Percentiles rank a stretch among this genome's conserved stretches.
These are phyloP conservation scores for Tricholoma bakamatsutake DNA, from an alignment of 768 basidiomycete species.

Conservation along the genomic window DNA sequence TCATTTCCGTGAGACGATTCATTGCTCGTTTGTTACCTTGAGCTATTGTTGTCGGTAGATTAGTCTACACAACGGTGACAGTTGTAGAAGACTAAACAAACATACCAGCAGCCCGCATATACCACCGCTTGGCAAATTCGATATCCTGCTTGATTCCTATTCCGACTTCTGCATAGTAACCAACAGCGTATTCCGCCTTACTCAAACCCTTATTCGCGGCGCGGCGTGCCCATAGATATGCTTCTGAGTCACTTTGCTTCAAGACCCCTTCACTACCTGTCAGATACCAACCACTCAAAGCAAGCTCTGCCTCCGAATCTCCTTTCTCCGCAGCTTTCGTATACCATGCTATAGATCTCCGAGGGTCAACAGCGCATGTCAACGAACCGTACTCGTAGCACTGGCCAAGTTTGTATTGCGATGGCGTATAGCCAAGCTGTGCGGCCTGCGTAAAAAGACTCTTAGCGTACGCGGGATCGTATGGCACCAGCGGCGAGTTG, in stretches of 20 bases:
- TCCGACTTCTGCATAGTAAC: conserved; percentile 96
- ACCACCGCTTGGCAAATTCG: conserved; percentile 96
- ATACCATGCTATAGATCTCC: conserved; percentile 96
- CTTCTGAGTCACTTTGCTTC: conserved; percentile 97
- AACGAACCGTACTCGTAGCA: conserved; percentile 92
- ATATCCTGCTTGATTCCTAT: conserved; percentile 96
- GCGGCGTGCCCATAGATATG: conserved; percentile 96
- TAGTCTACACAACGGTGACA: not conserved
- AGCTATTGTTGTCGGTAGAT: conserved; percentile 41
- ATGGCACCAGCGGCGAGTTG: conserved; percentile 59
- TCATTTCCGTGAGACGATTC: conserved; percentile 93
- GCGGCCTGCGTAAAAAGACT: conserved; percentile 87
- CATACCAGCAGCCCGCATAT: conserved; percentile 97
- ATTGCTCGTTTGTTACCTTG: conserved; percentile 99
- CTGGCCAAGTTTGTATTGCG: conserved; percentile 93
- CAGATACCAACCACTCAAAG: conserved; percentile 96
- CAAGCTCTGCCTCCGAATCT: conserved; percentile 90
- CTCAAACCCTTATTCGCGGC: conserved; percentile 95
- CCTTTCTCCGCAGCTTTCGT: conserved; percentile 98
- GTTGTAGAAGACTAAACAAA: conserved; percentile 10
- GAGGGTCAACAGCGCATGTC: conserved; percentile 88
- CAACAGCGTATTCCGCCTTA: conserved; percentile 98
- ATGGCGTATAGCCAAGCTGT: conserved; percentile 88
- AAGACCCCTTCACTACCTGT: conserved; percentile 93
- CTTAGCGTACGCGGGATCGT: conserved; percentile 79